Base-by-base conservation (phyloP, 2,329 filamentous ascomycete species). In the Ascochyta koolunga region DNA sequence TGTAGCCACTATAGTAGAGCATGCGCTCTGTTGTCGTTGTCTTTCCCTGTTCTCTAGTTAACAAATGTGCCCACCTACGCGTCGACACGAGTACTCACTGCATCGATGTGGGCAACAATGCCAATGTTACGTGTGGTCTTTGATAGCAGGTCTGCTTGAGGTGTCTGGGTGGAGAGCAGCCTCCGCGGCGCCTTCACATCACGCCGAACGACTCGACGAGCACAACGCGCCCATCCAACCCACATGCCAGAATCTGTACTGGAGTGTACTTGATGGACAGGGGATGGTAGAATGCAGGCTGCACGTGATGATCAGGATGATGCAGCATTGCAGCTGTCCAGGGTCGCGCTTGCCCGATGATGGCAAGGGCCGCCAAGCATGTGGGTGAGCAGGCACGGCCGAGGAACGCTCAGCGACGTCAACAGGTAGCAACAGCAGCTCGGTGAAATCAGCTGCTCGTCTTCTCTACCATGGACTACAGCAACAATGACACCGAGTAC, bases 21-120 rank as follows among this genome's bases (percentile, higher is more conserved):
- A 98, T 98, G 54, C 95, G 92, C 85, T 99, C 95, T 3, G 95
- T 98, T 0, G 95, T 99, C 0, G 95, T 98, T 1, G 95, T 99
- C 81, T 99, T 99, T 8, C 95, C 95, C 83, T 85, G 35, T 19
- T 1, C 5, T 2, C 2, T 18, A 15, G 24, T 71, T 29, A 66
- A 58, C 18, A 27, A 0, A 2, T 22, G 40, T 22, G 6, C 35
- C 15, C 7, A 15, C 22, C 7, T 18, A 33, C 4, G 3, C 6
- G 33, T n/a, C 27, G 22, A n/a, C 18, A 31, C 8, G 13, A 25
- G 5, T n/a, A 76, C 81, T 63, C 72, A 85, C 83, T 51, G 95
- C 95, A 86, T 98, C 95, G 61, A 99, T 96, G 75, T 99, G 95
- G 55, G 95, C 95, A 74, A 99, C 97, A 64, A 99, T 98, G 58